These are phyloP conservation scores for Penicillium goetzii DNA, from an alignment of 495 filamentous ascomycete genomes.

Conservation along the genomic window DNA sequence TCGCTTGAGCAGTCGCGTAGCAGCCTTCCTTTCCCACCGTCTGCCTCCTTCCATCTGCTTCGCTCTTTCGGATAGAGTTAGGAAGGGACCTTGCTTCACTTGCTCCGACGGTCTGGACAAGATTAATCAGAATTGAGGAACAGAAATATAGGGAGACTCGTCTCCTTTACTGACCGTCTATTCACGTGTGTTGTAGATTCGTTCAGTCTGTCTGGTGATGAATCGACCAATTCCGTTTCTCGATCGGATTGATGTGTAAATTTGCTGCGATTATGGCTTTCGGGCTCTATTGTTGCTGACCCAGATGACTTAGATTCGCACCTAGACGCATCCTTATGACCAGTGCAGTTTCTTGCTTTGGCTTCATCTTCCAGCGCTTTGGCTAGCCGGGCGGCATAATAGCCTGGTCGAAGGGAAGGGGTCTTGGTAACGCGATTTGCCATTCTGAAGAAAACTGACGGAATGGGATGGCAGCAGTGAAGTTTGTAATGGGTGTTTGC, in stretches of 20 bases:
- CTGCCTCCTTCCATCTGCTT: not conserved
- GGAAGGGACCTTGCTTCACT: not conserved
- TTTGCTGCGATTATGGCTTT: conserved; percentile 1
- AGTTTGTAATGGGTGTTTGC: not conserved
- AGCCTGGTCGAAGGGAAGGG: not conserved
- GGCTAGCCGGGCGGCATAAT: not conserved
- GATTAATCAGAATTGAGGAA: not conserved
- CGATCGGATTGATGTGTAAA: not conserved
- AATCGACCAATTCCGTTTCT: not conserved
- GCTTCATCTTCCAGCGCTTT: not conserved
- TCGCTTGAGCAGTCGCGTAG: not conserved
- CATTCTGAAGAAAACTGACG: no score
- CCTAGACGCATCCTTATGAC: not conserved
- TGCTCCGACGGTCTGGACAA: not conserved
- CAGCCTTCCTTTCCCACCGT: not conserved
- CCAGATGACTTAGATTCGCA: not conserved
- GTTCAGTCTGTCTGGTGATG: not conserved
- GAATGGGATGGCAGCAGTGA: no score
- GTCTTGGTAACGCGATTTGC: not conserved
- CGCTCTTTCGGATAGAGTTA: not conserved
- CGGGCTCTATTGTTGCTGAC: not conserved
- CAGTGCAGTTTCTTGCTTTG: not conserved
- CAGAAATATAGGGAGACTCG: not conserved
- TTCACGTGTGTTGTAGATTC: not conserved
- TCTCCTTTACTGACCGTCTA: not conserved